Evolutionary conservation across 192 early-diverging fungal genomes (phyloP).

Genomic region (Physocladia obscura): DNA sequence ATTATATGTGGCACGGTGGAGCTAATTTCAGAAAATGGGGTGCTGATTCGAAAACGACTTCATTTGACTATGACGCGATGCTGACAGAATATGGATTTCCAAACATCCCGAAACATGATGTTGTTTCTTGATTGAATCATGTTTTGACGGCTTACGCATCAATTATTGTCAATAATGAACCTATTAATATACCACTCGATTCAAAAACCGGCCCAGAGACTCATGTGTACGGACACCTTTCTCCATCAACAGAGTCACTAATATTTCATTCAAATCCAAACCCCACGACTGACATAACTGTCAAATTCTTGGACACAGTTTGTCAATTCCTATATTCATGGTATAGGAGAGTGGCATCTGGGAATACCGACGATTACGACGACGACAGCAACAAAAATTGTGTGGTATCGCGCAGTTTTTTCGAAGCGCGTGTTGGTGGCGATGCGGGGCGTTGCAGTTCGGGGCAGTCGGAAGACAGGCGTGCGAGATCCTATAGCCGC

Average conservation of each 20-base stretch:
- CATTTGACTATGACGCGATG: conserved; percentile 54
- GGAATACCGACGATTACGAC: background rate
- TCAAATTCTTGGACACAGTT: background rate
- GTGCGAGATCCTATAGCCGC: background rate
- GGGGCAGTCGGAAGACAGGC: background rate
- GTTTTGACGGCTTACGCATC: conserved; percentile 1
- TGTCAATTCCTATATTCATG: conserved; percentile 18
- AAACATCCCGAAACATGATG: conserved; percentile 34
- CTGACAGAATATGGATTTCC: conserved; percentile 45
- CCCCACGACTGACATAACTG: background rate
- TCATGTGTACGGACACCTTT: conserved; percentile 14
- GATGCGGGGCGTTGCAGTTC: no score
- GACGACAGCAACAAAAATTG: background rate
- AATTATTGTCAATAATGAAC: conserved; percentile 26
- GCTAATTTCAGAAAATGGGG: conserved; percentile 60
- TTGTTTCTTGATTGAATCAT: conserved; percentile 23
- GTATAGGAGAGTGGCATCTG: background rate
- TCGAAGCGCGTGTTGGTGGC: no score
- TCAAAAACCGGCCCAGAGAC: conserved; percentile 4
- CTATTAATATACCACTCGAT: background rate
- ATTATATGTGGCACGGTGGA: conserved; percentile 68
- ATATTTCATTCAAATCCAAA: background rate
- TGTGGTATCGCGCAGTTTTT: no score
- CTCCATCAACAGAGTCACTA: conserved; percentile 12
- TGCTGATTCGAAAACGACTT: conserved; percentile 35